Conservation (phyloP, 495 filamentous ascomycete genomes). For the Chaetomium cochliodes region DNA sequence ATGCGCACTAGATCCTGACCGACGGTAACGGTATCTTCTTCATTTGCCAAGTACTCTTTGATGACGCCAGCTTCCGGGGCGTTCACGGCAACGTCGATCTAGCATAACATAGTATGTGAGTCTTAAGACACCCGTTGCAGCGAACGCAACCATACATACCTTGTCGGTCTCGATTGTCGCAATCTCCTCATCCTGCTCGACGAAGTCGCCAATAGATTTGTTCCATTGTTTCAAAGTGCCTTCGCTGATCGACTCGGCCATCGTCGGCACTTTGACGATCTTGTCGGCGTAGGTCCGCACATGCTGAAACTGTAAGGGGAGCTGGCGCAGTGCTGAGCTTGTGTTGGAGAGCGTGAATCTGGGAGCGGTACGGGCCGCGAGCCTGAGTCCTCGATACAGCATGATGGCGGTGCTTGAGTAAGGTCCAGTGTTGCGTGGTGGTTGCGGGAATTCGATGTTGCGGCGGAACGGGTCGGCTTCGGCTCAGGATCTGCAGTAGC, state of each 20-base stretch:
- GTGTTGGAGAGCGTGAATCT: slow-evolving; percentile 31
- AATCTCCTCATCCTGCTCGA: slow-evolving; percentile 96
- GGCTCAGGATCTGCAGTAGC: slow-evolving; percentile 21
- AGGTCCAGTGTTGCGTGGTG: background rate
- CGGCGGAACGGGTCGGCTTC: slow-evolving; percentile 7
- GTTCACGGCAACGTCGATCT: slow-evolving; percentile 97
- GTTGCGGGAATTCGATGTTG: slow-evolving; percentile 22
- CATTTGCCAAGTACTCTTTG: slow-evolving; percentile 87
- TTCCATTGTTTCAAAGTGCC: slow-evolving; percentile 94
- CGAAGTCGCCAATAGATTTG: slow-evolving; percentile 92
- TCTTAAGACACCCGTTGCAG: background rate
- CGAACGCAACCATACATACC: slow-evolving; percentile 50
- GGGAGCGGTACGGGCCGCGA: slow-evolving; percentile 48
- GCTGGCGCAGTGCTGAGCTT: slow-evolving; percentile 42
- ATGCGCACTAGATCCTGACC: slow-evolving; percentile 87
- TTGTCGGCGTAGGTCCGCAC: slow-evolving; percentile 66
- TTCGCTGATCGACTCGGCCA: slow-evolving; percentile 99
- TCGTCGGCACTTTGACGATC: slow-evolving; percentile 89
- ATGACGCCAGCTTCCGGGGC: slow-evolving; percentile 87
- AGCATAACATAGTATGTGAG: slow-evolving; percentile 21
- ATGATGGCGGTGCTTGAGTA: slow-evolving; percentile 35
- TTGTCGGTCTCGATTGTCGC: slow-evolving; percentile 99
- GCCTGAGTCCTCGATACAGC: slow-evolving; percentile 51
- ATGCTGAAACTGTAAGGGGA: slow-evolving; percentile 50
- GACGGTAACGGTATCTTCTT: slow-evolving; percentile 94